phyloP scores from a whole-genome alignment of 2,329 filamentous ascomycete genomes.

The Calonectria henricotiae region DNA sequence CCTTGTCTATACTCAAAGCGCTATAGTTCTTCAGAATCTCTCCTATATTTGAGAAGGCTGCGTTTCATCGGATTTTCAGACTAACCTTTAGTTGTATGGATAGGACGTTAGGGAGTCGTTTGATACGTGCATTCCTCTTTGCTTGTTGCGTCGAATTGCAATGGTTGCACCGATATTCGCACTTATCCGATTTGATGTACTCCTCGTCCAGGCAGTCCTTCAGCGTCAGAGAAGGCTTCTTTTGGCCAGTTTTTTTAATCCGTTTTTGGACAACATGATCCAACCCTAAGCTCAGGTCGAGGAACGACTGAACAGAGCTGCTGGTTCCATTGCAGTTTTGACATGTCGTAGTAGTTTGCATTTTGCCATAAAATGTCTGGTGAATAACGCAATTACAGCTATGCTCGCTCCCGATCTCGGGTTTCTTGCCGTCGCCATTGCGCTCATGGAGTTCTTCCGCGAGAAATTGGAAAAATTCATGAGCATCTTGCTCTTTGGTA shows the following conservation, averaged over 20 bases:
- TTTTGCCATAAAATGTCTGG: conserved; percentile 93
- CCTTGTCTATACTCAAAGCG: conserved; percentile 82
- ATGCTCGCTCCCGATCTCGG: conserved; percentile 73
- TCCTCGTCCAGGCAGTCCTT: conserved; percentile 86
- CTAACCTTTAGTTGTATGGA: conserved; percentile 92
- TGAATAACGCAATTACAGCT: conserved; percentile 93
- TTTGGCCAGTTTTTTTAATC: conserved; percentile 69
- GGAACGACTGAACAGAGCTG: conserved; percentile 88
- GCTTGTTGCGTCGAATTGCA: conserved; percentile 86
- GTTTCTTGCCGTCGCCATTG: conserved; percentile 80
- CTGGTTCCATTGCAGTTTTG: conserved; percentile 88
- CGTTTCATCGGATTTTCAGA: neutral
- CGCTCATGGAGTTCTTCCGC: conserved; percentile 92
- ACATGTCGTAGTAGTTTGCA: conserved; percentile 92
- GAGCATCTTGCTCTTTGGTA: conserved; percentile 95
- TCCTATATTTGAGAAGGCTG: neutral
- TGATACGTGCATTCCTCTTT: conserved; percentile 87
- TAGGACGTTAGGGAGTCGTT: conserved; percentile 88
- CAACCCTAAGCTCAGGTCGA: conserved; percentile 92
- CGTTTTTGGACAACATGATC: conserved; percentile 81
- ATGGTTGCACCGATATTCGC: conserved; percentile 88
- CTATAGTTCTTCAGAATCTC: conserved; percentile 55
- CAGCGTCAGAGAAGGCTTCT: conserved; percentile 66
- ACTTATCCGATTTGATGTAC: conserved; percentile 90
- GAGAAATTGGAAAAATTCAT: conserved; percentile 97